Evolutionary conservation across 192 early-diverging fungal genomes (phyloP), one percentile per base, ranked within the genome.

Genomic region (Coemansia asiatica): DNA sequence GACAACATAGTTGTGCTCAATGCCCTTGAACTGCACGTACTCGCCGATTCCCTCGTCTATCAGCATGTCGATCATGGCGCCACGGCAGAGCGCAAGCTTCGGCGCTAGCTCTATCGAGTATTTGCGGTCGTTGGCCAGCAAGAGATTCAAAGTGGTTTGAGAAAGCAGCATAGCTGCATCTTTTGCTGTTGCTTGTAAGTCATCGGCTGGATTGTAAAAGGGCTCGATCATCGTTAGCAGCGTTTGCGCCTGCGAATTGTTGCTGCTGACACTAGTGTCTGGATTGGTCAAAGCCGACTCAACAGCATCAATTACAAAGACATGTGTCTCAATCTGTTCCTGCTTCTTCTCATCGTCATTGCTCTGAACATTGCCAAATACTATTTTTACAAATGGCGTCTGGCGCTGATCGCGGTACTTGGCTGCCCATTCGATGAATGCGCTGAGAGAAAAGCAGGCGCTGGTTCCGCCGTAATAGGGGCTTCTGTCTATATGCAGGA

Each of bases 11-110:
- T 87, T 88, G 10, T 81, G 71, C 55, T 94, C 94, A 13, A 95
- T 64, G 6, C 88, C 86, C 60, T 90, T 89, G 74, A 98, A 98
- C 69, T 96, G 95, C 23, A 96, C 71, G 82, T 95, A 94, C 35
- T 87, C 87, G 23, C 90, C 90, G 16, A 94, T 88, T 6, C 90
- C 91, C 6, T 87, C 89, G 29, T 72, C 77, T 49, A 95, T 87
- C 60, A 98, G 69, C 28, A 89, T 54, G 48, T 95, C 89, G 7
- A 95, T 87, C 22, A 93, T 62, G 0, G 74, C 67, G 13, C 94
- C 94, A 10, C 88, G 85, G 18, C 86, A 87, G 31, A 82, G 80
- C 2, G 91, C 66, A 26, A 95, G 58, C 65, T 91, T 91, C 12
- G 79, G 79, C 1, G 64, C 72, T 19, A 76, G 64, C 47, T 81